Evolutionary conservation across 176 grass and related monocot genomes (phyloP), one percentile per base, ranked within the genome.

Genomic region (Elaeis guineensis): DNA sequence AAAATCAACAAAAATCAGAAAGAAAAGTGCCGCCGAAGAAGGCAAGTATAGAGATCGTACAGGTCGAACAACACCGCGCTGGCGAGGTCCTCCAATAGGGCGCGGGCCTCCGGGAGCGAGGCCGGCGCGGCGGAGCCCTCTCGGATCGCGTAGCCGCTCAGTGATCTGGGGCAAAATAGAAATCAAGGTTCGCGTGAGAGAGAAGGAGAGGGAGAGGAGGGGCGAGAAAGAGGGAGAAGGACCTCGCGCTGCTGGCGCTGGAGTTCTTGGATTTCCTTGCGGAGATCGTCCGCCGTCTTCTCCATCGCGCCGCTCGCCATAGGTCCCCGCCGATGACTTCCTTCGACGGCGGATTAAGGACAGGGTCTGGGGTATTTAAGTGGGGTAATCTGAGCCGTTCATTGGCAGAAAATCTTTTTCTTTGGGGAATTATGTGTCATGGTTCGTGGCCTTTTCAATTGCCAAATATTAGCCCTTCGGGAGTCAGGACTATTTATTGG

Each of bases 231-330:
- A 2, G 0, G 6, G 57, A 23, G 24, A 17, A 0, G 59, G n/a
- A 97, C 92, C 86, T 97, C 92, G 3, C 87, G 87, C 66, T 97
- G 92, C 72, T 90, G 92, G 28, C 87, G 92, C 62, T 97, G 87
- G 69, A 97, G 87, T 80, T 97, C 92, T 61, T 88, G 92, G 49
- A 97, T 79, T 69, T 97, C 92, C 56, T 85, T 89, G 71, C 81
- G 92, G 75, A 97, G 73, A 44, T 97, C 92, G 5, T 91, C 92
- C 17, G 81, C 81, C 52, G 92, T 77, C 81, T 97, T 97, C 83
- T 91, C 92, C 25, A 71, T 75, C 59, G 74, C 49, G 57, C 74
- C 83, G 73, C 85, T 90, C 57, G 72, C 65, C 72, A 76, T 82
- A 25, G 1, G 16, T 55, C 54, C 30, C 35, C 35, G 8, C 9